phyloP scores from a whole-genome alignment of 371 early-diverging fungal genomes.

The Lichtheimia hyalospora region DNA sequence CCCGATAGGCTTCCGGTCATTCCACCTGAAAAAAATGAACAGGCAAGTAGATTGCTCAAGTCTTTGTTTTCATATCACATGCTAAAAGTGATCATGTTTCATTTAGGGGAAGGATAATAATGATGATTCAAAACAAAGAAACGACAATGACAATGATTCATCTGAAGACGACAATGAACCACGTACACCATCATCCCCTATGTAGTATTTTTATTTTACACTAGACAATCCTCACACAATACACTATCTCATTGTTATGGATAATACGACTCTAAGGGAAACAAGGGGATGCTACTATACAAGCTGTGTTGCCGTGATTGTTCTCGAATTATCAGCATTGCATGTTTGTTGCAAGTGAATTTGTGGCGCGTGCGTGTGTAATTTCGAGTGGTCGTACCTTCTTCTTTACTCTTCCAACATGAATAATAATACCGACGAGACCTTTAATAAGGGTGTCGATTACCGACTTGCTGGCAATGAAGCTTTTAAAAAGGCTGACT shows the following conservation, averaged over 20 bases:
- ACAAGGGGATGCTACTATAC: too few relatives aligned
- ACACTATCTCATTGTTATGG: too few relatives aligned
- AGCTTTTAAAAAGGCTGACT: constrained; percentile 32
- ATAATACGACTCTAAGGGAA: too few relatives aligned
- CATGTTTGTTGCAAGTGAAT: too few relatives aligned
- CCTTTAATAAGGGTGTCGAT: constrained; percentile 36
- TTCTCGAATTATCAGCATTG: background rate
- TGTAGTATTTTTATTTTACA: too few relatives aligned
- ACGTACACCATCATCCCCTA: too few relatives aligned
- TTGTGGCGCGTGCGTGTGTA: background rate
- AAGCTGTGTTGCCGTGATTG: too few relatives aligned
- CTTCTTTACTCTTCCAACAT: background rate
- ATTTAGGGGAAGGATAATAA: too few relatives aligned
- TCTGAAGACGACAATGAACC: background rate
- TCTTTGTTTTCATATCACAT: too few relatives aligned
- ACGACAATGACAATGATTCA: background rate
- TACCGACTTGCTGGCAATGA: constrained; percentile 37
- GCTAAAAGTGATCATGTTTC: too few relatives aligned
- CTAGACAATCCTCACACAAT: too few relatives aligned
- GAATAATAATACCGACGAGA: constrained; percentile 22
- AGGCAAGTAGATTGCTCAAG: too few relatives aligned
- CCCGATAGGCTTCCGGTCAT: constrained; percentile 8
- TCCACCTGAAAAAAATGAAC: background rate
- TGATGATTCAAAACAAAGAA: background rate
- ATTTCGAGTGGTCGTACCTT: background rate